These are phyloP conservation scores for Fusarium verticillioides DNA, from an alignment of 2,329 filamentous ascomycete genomes.

Conservation along the genomic window DNA sequence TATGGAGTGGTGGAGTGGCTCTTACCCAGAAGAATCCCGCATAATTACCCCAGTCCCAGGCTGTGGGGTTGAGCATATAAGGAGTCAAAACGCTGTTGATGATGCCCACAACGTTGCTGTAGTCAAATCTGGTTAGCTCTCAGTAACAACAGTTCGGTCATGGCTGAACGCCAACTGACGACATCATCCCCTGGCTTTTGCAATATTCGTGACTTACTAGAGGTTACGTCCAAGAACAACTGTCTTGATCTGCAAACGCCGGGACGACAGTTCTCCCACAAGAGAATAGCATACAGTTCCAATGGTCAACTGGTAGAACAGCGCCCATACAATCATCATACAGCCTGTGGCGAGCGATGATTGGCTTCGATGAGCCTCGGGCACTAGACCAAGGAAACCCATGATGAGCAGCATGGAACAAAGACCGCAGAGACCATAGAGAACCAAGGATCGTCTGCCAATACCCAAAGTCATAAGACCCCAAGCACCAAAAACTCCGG, in stretches of 20 bases:
- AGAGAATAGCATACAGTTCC: constrained; percentile 92
- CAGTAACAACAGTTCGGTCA: background rate
- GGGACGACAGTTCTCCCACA: constrained; percentile 84
- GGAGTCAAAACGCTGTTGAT: constrained; percentile 84
- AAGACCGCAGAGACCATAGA: constrained; percentile 79
- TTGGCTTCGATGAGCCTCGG: constrained; percentile 65
- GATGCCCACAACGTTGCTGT: constrained; percentile 81
- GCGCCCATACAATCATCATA: constrained; percentile 85
- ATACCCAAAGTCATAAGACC: constrained; percentile 79
- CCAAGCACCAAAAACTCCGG: constrained; percentile 85
- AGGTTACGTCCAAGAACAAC: constrained; percentile 85
- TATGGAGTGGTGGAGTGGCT: background rate
- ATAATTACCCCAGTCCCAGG: constrained; percentile 90
- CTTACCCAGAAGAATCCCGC: constrained; percentile 86
- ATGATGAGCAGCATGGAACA: constrained; percentile 83
- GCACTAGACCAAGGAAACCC: constrained; percentile 83
- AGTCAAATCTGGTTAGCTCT: constrained; percentile 31
- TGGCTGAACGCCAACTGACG: background rate
- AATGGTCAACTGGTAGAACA: constrained; percentile 87
- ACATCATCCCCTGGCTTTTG: background rate
- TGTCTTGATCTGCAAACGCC: constrained; percentile 89
- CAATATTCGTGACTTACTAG: constrained; percentile 61
- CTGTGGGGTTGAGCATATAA: constrained; percentile 90
- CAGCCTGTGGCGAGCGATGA: constrained; percentile 82
- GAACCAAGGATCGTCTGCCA: constrained; percentile 79